A percentile compares a stretch with the other conserved stretches of the same genome.
phyloP scores from a whole-genome alignment of 163 green algal genomes.

The Coccomyxa subellipsoidea region DNA sequence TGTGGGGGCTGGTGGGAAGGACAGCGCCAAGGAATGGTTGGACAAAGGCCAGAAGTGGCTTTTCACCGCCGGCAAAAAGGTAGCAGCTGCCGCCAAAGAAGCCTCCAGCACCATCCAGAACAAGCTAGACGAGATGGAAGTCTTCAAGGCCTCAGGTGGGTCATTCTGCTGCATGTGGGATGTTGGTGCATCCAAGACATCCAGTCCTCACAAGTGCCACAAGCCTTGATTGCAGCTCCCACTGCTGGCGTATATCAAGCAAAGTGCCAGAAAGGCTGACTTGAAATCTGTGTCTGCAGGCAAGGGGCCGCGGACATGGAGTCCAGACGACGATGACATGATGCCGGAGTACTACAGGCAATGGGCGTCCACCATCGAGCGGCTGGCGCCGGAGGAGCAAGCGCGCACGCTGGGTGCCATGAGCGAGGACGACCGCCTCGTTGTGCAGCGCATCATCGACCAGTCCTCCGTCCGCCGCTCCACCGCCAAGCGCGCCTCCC shows the following conservation, averaged over 20 bases:
- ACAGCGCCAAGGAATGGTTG: constrained; percentile 23
- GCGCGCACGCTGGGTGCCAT: constrained; percentile 35
- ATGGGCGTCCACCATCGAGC: constrained; percentile 42
- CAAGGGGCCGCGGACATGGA: background rate
- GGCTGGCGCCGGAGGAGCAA: constrained; percentile 24
- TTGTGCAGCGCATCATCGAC: constrained; percentile 48
- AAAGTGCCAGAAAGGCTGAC: too few relatives aligned
- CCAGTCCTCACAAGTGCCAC: too few relatives aligned
- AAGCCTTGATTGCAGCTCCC: too few relatives aligned
- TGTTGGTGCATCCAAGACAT: too few relatives aligned
- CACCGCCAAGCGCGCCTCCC: background rate
- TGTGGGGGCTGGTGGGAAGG: background rate
- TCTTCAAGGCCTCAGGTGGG: background rate
- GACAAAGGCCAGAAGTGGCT: constrained; percentile 45
- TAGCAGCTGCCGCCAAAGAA: constrained; percentile 33
- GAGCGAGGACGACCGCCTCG: constrained; percentile 45
- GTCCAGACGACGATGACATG: constrained; percentile 10
- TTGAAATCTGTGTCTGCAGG: too few relatives aligned
- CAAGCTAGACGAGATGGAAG: constrained; percentile 28
- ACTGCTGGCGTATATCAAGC: too few relatives aligned
- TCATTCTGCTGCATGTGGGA: too few relatives aligned
- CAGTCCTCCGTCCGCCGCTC: constrained; percentile 19
- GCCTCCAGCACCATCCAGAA: constrained; percentile 28
- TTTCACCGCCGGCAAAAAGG: constrained; percentile 38
- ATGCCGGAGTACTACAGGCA: constrained; percentile 36